Conservation (phyloP, 129 eudicot genomes). For the Gnaphalium uliginosum region DNA sequence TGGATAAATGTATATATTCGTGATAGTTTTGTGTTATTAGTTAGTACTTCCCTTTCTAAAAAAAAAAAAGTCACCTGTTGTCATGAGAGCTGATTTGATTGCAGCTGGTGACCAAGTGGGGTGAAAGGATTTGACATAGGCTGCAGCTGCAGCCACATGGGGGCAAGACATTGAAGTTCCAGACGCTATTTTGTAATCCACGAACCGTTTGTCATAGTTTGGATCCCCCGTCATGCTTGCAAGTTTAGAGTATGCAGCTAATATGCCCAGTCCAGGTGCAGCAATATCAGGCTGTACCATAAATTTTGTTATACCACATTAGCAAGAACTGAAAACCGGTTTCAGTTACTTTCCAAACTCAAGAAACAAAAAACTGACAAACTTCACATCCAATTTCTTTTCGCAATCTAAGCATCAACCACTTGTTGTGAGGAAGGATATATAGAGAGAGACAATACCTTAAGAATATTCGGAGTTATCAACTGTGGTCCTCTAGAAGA, state of each 20-base stretch:
- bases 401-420: neutral
- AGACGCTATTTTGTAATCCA: conserved; percentile 49
- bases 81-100: conserved; percentile 92
- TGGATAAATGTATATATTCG: too few species aligned
- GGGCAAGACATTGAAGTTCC: conserved; percentile 97
- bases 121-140: conserved; percentile 79
- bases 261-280: conserved; percentile 78
- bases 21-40: too few species aligned
- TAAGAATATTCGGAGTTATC: conserved; percentile 57
- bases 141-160: conserved; percentile 83
- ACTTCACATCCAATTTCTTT: too few species aligned
- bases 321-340: too few species aligned
- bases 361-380: too few species aligned
- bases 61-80: conserved; percentile 51
- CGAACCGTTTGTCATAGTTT: conserved; percentile 43
- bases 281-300: conserved; percentile 74
- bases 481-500: conserved; percentile 87
- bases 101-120: conserved; percentile 90
- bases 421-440: neutral
- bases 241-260: conserved; percentile 69
- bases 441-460: conserved; percentile 40
- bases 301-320: neutral
- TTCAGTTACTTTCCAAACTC: too few species aligned
- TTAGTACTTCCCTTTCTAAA: too few species aligned
- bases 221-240: conserved; percentile 36